Conservation (phyloP, 768 basidiomycete species). For the Tylopilus felleus region DNA sequence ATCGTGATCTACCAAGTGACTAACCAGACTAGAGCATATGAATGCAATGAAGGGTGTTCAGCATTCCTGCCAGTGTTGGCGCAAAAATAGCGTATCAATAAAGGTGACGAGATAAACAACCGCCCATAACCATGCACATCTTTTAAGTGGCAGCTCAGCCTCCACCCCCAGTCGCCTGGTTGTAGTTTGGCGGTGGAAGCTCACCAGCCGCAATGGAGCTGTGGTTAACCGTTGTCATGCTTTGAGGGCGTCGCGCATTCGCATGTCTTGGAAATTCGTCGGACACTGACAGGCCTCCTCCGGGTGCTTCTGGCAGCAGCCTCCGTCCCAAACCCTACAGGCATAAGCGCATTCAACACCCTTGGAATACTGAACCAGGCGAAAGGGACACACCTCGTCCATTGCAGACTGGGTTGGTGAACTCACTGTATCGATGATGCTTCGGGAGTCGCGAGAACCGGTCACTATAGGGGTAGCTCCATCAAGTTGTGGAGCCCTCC, state of each 20-base stretch:
- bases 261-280: slow-evolving; percentile 16
- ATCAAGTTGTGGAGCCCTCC: slow-evolving; percentile 7
- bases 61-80: background rate
- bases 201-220: slow-evolving; percentile 17
- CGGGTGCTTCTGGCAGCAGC: slow-evolving; percentile 25
- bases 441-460: slow-evolving; percentile 13
- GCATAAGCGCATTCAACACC: background rate
- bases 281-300: slow-evolving; percentile 11
- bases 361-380: background rate
- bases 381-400: slow-evolving; percentile 18
- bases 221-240: background rate
- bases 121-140: background rate
- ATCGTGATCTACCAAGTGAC: no score
- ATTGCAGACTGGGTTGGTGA: background rate
- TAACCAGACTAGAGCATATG: background rate
- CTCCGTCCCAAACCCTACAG: slow-evolving; percentile 9
- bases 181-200: slow-evolving; percentile 25
- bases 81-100: background rate
- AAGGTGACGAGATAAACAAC: background rate
- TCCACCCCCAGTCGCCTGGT: slow-evolving; percentile 13
- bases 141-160: background rate
- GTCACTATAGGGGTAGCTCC: background rate
- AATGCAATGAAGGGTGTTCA: background rate
- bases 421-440: slow-evolving; percentile 1
- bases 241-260: slow-evolving; percentile 1